These are phyloP conservation scores for Neurospora terricola DNA, from an alignment of 495 filamentous ascomycete genomes.

Conservation along the genomic window DNA sequence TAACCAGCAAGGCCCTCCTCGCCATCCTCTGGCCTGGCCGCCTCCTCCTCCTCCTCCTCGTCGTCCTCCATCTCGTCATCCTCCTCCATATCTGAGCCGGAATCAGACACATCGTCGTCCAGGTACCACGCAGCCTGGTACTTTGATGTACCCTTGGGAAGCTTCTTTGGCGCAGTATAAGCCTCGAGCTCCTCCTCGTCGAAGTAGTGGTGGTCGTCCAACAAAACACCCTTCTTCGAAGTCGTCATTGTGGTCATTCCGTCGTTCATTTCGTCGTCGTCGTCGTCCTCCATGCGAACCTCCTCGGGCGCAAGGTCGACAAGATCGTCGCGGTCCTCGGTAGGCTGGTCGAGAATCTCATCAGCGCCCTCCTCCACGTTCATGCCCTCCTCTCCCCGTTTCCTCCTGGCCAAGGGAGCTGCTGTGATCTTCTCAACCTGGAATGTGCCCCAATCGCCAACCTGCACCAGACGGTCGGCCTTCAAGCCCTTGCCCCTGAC, in stretches of 20 bases:
- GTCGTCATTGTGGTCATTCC: slow-evolving; percentile 40
- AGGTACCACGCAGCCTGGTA: slow-evolving; percentile 94
- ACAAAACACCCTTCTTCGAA: slow-evolving; percentile 63
- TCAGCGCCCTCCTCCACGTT: slow-evolving; percentile 47
- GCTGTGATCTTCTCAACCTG: slow-evolving; percentile 82
- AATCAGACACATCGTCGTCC: slow-evolving; percentile 69
- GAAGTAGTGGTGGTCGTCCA: slow-evolving; percentile 98
- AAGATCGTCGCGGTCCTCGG: slow-evolving; percentile 70
- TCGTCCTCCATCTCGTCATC: slow-evolving; percentile 61
- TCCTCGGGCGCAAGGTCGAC: slow-evolving; percentile 73
- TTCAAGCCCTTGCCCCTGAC: slow-evolving; percentile 81
- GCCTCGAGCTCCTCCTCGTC: slow-evolving; percentile 63
- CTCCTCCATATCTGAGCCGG: slow-evolving; percentile 73
- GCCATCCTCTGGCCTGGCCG: slow-evolving; percentile 56
- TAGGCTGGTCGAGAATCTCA: slow-evolving; percentile 54
- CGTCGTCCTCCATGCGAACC: slow-evolving; percentile 61
- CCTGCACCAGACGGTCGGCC: slow-evolving; percentile 77
- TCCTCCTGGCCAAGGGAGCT: slow-evolving; percentile 46
- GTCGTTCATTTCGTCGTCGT: slow-evolving; percentile 42
- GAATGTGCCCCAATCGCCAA: slow-evolving; percentile 92
- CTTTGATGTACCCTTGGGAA: slow-evolving; percentile 84
- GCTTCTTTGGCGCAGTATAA: slow-evolving; percentile 48
- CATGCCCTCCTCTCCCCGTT: slow-evolving; percentile 59
- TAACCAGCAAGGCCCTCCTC: slow-evolving; percentile 59
- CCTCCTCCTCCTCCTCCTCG: slow-evolving; percentile 38